phyloP scores from a whole-genome alignment of 208 protist genomes.

The Crithidia sp. region DNA sequence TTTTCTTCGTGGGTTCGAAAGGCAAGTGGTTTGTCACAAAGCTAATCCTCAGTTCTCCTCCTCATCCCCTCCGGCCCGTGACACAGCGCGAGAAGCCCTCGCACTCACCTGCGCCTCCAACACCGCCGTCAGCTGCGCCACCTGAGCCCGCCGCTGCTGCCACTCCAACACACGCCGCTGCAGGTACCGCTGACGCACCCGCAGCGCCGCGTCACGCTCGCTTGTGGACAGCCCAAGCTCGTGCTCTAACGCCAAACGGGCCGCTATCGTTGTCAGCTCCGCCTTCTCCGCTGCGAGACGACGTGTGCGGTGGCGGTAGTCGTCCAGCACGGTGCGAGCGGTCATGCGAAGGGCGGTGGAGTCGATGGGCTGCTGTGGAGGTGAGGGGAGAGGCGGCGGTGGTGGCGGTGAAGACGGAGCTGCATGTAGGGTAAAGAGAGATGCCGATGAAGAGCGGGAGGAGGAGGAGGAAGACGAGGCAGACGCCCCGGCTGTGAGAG shows the following conservation, averaged over 20 bases:
- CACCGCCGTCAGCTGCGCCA: slow-evolving; percentile 37
- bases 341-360: slow-evolving; percentile 2
- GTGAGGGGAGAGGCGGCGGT: background rate
- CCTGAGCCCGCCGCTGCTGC: slow-evolving; percentile 36
- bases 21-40: background rate
- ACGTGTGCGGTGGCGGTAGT: slow-evolving; percentile 20
- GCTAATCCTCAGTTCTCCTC: background rate
- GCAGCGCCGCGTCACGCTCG: slow-evolving; percentile 17
- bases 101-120: slow-evolving; percentile 21
- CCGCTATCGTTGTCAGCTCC: slow-evolving; percentile 26
- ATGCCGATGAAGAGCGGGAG: too few relatives aligned
- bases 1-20: background rate
- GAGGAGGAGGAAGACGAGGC: too few relatives aligned
- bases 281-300: slow-evolving; percentile 23
- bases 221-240: slow-evolving; percentile 1
- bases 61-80: background rate
- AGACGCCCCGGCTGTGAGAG: too few relatives aligned
- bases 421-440: background rate
- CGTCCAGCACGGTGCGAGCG: slow-evolving; percentile 15
- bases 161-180: slow-evolving; percentile 39
- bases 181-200: slow-evolving; percentile 31
- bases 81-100: background rate
- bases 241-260: slow-evolving; percentile 19
- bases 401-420: background rate
- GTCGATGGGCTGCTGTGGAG: background rate